Evolutionary conservation across 345 rosid genomes (phyloP).

Genomic region (Hibiscus mutabilis): DNA sequence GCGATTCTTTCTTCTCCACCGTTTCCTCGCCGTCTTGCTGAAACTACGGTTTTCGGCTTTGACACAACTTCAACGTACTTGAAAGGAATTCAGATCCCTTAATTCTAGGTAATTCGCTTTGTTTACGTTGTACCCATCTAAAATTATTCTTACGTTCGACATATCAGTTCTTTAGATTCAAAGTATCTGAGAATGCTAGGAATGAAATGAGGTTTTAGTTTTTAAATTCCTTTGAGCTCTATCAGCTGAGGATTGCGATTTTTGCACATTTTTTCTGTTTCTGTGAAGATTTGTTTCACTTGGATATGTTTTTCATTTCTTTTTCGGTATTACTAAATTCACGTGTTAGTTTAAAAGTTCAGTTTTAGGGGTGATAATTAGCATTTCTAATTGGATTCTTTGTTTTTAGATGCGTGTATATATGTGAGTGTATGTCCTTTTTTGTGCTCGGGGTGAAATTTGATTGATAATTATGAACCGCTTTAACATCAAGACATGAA

Average conservation of each 20-base stretch:
- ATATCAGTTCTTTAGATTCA: neutral
- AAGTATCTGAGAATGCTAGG: neutral
- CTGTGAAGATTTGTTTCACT: neutral
- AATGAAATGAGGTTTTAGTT: neutral
- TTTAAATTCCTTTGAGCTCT: neutral
- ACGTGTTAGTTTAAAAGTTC: neutral
- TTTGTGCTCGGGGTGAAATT: neutral
- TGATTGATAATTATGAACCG: neutral
- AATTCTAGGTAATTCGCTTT: slow-evolving; percentile 16
- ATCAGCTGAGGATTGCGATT: neutral
- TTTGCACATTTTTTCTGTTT: neutral
- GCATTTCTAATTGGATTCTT: neutral
- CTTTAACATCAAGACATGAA: neutral
- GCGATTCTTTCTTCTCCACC: neutral
- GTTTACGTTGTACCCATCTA: no score
- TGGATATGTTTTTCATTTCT: neutral
- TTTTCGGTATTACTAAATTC: neutral
- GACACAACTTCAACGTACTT: neutral
- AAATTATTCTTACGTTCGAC: no score
- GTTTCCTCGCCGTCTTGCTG: neutral
- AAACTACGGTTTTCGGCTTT: slow-evolving; percentile 8
- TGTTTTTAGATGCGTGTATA: neutral
- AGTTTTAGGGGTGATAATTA: slow-evolving; percentile 14
- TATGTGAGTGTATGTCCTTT: neutral
- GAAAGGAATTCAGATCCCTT: slow-evolving; percentile 19